Evolutionary conservation across 148 eudicot genomes (phyloP).

Genomic region (Limonium bicolor): DNA sequence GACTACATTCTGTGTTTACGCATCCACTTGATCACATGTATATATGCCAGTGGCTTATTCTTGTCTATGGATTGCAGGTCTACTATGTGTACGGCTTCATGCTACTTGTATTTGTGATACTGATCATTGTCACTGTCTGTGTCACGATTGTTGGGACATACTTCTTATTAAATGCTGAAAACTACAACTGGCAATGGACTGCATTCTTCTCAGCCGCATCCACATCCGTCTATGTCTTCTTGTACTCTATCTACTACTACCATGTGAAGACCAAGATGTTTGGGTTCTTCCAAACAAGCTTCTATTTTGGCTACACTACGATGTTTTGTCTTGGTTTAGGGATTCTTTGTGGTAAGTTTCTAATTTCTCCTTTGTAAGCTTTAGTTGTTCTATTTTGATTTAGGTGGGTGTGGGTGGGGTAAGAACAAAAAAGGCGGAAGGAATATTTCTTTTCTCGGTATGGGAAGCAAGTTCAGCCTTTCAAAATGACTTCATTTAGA

Average conservation of each 20-base stretch:
- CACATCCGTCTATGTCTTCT: slow-evolving; percentile 70
- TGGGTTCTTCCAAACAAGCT: slow-evolving; percentile 97
- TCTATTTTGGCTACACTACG: slow-evolving; percentile 74
- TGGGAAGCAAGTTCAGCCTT: too few relatives aligned
- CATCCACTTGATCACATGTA: too few relatives aligned
- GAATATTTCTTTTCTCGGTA: too few relatives aligned
- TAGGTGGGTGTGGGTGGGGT: neutral
- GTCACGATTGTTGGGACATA: slow-evolving; percentile 95
- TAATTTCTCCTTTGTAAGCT: neutral
- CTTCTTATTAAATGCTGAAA: slow-evolving; percentile 94
- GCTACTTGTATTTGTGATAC: slow-evolving; percentile 82
- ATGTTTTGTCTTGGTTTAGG: slow-evolving; percentile 84
- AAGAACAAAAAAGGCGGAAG: too few relatives aligned
- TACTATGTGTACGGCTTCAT: slow-evolving; percentile 86
- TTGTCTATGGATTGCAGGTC: slow-evolving; percentile 68
- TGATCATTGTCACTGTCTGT: slow-evolving; percentile 82
- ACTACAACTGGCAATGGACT: slow-evolving; percentile 95
- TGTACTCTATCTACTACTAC: slow-evolving; percentile 82
- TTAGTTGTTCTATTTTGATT: neutral
- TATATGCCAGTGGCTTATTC: too few relatives aligned
- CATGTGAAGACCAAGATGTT: slow-evolving; percentile 86
- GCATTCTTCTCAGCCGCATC: slow-evolving; percentile 86
- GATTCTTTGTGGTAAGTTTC: slow-evolving; percentile 62
- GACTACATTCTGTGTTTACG: too few relatives aligned
- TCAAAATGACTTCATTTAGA: too few relatives aligned